Conservation (phyloP, 805 yeast genomes). For the Pichia deserticola region DNA sequence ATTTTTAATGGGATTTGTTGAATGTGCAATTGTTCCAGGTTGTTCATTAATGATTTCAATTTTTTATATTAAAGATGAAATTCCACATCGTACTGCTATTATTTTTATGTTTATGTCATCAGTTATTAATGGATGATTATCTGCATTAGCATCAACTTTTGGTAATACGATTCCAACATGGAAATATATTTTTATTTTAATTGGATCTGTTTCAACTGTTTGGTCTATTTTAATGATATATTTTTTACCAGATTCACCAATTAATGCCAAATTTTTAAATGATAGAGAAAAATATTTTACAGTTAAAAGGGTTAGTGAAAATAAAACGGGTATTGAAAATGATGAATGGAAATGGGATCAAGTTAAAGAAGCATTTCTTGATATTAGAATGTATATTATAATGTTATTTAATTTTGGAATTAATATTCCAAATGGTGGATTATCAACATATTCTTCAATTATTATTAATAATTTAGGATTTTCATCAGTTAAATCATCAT, state of each 20-base stretch:
- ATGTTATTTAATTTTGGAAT: constrained; percentile 38
- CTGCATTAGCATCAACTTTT: constrained; percentile 11
- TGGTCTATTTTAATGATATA: constrained; percentile 35
- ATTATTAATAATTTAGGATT: constrained; percentile 10
- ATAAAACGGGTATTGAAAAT: constrained; percentile 28
- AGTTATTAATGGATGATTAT: constrained; percentile 27
- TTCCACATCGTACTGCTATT: constrained; percentile 7
- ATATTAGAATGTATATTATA: constrained; percentile 43
- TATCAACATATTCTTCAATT: constrained; percentile 40
- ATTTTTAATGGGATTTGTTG: constrained; percentile 38
- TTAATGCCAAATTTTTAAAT: constrained; percentile 26
- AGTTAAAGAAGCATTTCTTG: constrained; percentile 45
- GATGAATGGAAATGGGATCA: constrained; percentile 41
- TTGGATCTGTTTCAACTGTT: constrained; percentile 45
- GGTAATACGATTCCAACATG: constrained; percentile 36
- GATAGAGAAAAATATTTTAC: constrained; percentile 31
- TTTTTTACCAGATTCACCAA: constrained; percentile 26
- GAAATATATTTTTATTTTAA: constrained; percentile 51
- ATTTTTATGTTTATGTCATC: constrained; percentile 9
- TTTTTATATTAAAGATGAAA: constrained; percentile 19
- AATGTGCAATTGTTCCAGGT: constrained; percentile 20
- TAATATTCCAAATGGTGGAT: constrained; percentile 53
- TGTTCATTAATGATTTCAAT: not conserved
- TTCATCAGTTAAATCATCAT: constrained; percentile 6
- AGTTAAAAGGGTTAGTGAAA: constrained; percentile 25